Percentiles rank a stretch among this genome's conserved stretches.
Conservation (phyloP, 192 early-diverging fungal genomes). For the Rhizophagus clarus region DNA sequence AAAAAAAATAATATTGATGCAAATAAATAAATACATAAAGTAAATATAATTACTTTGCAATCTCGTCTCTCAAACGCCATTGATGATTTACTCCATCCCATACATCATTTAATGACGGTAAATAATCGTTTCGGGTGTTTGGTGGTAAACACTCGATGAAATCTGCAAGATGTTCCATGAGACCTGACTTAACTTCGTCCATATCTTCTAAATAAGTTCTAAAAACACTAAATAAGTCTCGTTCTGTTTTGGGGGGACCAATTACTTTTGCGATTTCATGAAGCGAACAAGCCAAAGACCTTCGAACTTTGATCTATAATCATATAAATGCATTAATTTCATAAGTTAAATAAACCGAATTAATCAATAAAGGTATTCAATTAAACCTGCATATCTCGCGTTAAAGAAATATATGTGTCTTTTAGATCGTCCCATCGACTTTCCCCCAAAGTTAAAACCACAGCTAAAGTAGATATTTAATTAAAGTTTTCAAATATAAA, state of each 20-base stretch:
- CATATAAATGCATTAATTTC: constrained; percentile 34
- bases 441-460: constrained; percentile 56
- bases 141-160: constrained; percentile 64
- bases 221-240: constrained; percentile 56
- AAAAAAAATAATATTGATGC: background rate
- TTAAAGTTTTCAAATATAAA: background rate
- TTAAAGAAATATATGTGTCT: constrained; percentile 46
- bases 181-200: constrained; percentile 72
- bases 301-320: constrained; percentile 55
- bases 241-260: constrained; percentile 55
- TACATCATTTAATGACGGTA: constrained; percentile 66
- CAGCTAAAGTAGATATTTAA: constrained; percentile 40
- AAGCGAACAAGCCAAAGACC: constrained; percentile 61
- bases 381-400: constrained; percentile 39
- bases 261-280: constrained; percentile 61
- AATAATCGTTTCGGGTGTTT: constrained; percentile 60
- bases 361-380: background rate
- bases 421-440: constrained; percentile 61
- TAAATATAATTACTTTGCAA: constrained; percentile 44
- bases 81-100: constrained; percentile 65
- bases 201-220: constrained; percentile 53
- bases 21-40: background rate
- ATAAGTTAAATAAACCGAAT: constrained; percentile 23
- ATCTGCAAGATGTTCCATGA: constrained; percentile 65
- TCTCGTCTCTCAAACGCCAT: constrained; percentile 73